These are phyloP conservation scores for Euphorbia celastroides DNA, from an alignment of 441 rosid genomes.

Conservation along the genomic window DNA sequence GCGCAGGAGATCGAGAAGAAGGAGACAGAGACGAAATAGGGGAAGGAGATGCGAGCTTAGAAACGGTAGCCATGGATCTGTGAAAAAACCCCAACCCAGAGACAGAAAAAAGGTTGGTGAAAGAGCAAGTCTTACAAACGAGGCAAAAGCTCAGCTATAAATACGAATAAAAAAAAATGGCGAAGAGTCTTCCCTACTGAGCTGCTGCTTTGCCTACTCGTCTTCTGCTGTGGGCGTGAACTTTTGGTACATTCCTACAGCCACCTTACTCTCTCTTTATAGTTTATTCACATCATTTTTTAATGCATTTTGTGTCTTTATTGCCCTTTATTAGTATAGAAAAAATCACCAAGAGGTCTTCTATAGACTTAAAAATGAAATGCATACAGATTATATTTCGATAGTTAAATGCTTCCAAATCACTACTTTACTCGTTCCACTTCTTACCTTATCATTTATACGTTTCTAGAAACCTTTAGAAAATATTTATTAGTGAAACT, in stretches of 20 bases:
- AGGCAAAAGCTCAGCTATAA: background rate
- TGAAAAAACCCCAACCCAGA: background rate
- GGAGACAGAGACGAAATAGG: constrained; percentile 25
- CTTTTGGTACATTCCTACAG: background rate
- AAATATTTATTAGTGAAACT: no score
- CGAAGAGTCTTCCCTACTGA: background rate
- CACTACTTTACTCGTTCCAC: no score
- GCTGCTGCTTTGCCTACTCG: background rate
- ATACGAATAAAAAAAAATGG: background rate
- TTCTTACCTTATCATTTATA: no score
- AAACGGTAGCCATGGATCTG: constrained; percentile 60
- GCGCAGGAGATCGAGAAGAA: constrained; percentile 37
- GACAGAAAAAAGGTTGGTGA: constrained; percentile 8
- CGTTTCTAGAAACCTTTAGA: no score
- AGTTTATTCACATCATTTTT: no score
- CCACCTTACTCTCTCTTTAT: background rate
- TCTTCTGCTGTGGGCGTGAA: background rate
- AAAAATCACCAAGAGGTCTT: no score
- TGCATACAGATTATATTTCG: no score
- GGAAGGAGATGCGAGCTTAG: constrained; percentile 52
- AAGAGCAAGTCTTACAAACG: background rate
- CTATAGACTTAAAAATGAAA: no score
- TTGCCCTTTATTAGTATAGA: no score
- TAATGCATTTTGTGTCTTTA: no score
- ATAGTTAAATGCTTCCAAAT: no score